Percentiles rank a stretch among this genome's conserved stretches.
Conservation (phyloP, 1,284 basidiomycete genomes). For the Meripilus lineatus region DNA sequence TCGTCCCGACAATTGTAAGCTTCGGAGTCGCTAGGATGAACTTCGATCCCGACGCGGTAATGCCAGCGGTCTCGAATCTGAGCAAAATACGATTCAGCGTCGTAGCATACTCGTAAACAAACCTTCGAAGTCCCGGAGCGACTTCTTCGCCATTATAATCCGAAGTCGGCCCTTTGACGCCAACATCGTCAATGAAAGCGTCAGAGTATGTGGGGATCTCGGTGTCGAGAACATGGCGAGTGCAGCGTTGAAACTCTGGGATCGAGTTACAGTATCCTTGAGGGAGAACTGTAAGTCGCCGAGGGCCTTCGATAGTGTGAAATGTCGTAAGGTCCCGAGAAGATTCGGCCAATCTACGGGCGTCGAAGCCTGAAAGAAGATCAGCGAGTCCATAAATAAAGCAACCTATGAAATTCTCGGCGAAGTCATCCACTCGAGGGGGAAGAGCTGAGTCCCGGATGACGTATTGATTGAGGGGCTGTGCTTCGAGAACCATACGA, state of each 20-base stretch:
- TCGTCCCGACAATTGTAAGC: slow-evolving; percentile 23
- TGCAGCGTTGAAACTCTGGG: slow-evolving; percentile 22
- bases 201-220: slow-evolving; percentile 14
- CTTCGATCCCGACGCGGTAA: slow-evolving; percentile 28
- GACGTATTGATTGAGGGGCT: slow-evolving; percentile 29
- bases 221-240: slow-evolving; percentile 18
- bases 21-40: slow-evolving; percentile 17
- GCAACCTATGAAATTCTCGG: slow-evolving; percentile 25
- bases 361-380: slow-evolving; percentile 11
- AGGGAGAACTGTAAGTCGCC: slow-evolving; percentile 16
- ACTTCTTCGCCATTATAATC: slow-evolving; percentile 21
- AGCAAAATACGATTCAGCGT: slow-evolving; percentile 24
- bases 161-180: slow-evolving; percentile 20
- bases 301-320: slow-evolving; percentile 17
- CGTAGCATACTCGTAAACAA: slow-evolving; percentile 23
- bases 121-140: slow-evolving; percentile 20
- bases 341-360: neutral
- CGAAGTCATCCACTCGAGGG: slow-evolving; percentile 26
- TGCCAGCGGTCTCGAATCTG: slow-evolving; percentile 20
- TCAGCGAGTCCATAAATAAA: slow-evolving; percentile 7
- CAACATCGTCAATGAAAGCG: slow-evolving; percentile 28
- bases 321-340: slow-evolving; percentile 26
- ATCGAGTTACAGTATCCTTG: slow-evolving; percentile 27
- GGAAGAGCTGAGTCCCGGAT: slow-evolving; percentile 26
- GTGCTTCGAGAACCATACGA: slow-evolving; percentile 25